Conservation (phyloP, 2,329 filamentous ascomycete species). For the Neonectria punicea region DNA sequence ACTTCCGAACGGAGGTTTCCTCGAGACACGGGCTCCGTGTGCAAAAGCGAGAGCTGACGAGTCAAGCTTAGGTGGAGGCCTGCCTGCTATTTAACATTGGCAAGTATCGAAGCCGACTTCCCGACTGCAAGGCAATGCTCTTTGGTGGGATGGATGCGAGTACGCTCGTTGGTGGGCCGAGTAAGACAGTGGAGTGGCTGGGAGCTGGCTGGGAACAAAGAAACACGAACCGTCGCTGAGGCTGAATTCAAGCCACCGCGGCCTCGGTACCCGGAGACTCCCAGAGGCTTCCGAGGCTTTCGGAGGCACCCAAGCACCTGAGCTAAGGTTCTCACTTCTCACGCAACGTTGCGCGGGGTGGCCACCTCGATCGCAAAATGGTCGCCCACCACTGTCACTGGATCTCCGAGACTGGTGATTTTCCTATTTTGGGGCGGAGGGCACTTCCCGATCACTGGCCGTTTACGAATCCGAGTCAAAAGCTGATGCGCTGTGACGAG, state of each 20-base stretch:
- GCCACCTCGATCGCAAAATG: slow-evolving; percentile 17
- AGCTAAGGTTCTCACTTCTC: slow-evolving; percentile 26
- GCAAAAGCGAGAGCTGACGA: not conserved
- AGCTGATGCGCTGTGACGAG: slow-evolving; percentile 2
- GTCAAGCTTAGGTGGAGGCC: slow-evolving; percentile 1
- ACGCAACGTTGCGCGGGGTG: slow-evolving; percentile 38
- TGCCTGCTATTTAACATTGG: slow-evolving; percentile 18
- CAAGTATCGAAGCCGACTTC: not conserved
- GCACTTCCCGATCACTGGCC: slow-evolving; percentile 1
- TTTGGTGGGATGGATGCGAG: not conserved
- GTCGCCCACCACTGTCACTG: not conserved
- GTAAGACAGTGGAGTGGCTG: slow-evolving; percentile 15
- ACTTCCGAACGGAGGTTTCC: not conserved
- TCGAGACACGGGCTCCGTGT: not conserved
- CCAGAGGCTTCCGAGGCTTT: not conserved
- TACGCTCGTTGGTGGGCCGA: slow-evolving; percentile 8
- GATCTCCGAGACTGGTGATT: not conserved
- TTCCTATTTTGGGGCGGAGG: slow-evolving; percentile 15
- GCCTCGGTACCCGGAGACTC: not conserved
- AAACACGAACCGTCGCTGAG: slow-evolving; percentile 2
- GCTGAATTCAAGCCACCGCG: slow-evolving; percentile 31
- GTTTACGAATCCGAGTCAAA: slow-evolving; percentile 10
- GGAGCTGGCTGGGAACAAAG: slow-evolving; percentile 3
- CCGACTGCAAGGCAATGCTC: slow-evolving; percentile 10
- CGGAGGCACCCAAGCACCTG: slow-evolving; percentile 9